Conservation (phyloP, 371 early-diverging fungal genomes). For the Mortierella sp. region DNA sequence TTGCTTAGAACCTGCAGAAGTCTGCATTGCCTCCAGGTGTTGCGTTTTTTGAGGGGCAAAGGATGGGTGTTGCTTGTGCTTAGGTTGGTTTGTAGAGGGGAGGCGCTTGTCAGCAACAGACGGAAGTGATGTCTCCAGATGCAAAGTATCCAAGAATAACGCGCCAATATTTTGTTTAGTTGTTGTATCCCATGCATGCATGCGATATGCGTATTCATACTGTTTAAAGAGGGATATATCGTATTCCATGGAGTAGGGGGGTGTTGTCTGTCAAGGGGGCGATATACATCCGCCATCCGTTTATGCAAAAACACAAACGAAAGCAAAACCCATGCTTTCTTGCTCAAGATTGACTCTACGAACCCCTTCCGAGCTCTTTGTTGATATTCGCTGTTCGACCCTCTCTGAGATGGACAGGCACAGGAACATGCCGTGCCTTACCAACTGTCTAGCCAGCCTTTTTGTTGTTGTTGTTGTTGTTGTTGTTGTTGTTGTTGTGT, state of each 20-base stretch:
- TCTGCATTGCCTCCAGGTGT: constrained; percentile 7
- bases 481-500: constrained; percentile 1
- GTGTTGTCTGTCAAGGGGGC: background rate
- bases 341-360: background rate
- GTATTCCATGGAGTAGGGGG: background rate
- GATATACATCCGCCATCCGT: constrained; percentile 10
- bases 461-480: background rate
- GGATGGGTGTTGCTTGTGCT: background rate
- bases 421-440: constrained; percentile 8
- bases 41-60: background rate
- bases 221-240: background rate
- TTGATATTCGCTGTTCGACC: constrained; percentile 1
- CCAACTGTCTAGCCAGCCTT: constrained; percentile 8
- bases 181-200: constrained; percentile 2
- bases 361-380: constrained; percentile 19
- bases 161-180: background rate
- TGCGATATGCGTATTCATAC: constrained; percentile 5
- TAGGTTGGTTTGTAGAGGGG: background rate
- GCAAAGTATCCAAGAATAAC: constrained; percentile 12
- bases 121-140: constrained; percentile 7
- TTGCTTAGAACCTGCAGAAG: background rate
- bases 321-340: background rate
- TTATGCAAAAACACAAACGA: constrained; percentile 7
- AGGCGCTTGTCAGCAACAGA: constrained; percentile 1
- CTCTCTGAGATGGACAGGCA: constrained; percentile 8